phyloP scores from a whole-genome alignment of 2,329 filamentous ascomycete species.

The Pseudopyrenochaeta lycopersici region DNA sequence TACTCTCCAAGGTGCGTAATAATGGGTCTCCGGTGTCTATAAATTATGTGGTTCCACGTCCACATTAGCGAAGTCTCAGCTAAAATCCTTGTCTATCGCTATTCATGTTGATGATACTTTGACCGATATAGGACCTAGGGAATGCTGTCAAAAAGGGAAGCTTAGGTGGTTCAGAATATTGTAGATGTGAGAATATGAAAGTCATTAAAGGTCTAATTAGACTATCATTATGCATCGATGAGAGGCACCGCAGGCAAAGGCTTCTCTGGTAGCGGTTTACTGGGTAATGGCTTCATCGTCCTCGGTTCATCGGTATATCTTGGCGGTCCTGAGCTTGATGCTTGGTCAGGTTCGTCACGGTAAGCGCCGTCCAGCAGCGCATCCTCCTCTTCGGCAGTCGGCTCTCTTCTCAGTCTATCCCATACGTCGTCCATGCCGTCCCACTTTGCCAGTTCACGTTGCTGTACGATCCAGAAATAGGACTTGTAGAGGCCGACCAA shows the following conservation, averaged over 20 bases:
- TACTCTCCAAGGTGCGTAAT: no score
- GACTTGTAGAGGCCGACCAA: constrained; percentile 31
- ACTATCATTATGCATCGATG: constrained; percentile 33
- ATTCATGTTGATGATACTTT: no score
- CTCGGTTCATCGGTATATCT: constrained; percentile 30
- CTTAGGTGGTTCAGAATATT: not conserved
- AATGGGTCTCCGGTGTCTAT: no score
- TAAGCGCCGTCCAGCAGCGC: constrained; percentile 32
- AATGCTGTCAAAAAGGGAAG: no score
- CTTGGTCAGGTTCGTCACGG: constrained; percentile 34
- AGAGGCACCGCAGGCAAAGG: constrained; percentile 46
- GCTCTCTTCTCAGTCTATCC: constrained; percentile 35
- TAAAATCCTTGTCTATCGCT: no score
- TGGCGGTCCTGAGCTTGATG: constrained; percentile 11
- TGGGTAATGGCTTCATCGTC: constrained; percentile 35
- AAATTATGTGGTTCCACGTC: no score
- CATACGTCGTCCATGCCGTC: constrained; percentile 46
- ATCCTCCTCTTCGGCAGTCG: constrained; percentile 32
- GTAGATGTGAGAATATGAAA: not conserved
- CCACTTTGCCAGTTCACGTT: constrained; percentile 42
- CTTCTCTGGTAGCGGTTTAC: constrained; percentile 46
- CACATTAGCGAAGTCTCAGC: no score
- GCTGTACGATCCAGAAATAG: constrained; percentile 27
- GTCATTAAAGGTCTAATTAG: not conserved
- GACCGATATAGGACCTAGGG: no score